These are phyloP conservation scores for Mycotypha africana DNA, from an alignment of 371 early-diverging fungal species.

Conservation along the genomic window DNA sequence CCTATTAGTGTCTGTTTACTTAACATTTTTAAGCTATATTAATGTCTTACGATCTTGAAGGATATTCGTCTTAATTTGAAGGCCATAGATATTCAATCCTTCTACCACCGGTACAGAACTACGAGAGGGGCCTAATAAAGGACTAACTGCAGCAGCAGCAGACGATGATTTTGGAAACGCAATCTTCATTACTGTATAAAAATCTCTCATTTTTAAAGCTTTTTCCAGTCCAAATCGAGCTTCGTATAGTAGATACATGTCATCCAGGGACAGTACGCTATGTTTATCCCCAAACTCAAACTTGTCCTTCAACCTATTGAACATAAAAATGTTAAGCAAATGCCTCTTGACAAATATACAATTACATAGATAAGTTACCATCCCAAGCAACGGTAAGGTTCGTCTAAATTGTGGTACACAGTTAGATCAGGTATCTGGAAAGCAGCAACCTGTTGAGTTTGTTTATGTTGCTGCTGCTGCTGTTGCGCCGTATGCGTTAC, in stretches of 20 bases:
- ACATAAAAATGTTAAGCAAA: no score
- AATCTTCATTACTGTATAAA: slow-evolving; percentile 37
- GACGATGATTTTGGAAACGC: slow-evolving; percentile 26
- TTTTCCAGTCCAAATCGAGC: slow-evolving; percentile 43
- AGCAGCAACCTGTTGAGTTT: background rate
- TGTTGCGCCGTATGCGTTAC: background rate
- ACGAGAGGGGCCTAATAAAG: slow-evolving; percentile 1
- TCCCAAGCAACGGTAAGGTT: slow-evolving; percentile 45
- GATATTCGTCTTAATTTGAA: slow-evolving; percentile 29
- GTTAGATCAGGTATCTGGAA: slow-evolving; percentile 31
- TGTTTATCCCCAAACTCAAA: slow-evolving; percentile 34
- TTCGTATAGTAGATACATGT: slow-evolving; percentile 39
- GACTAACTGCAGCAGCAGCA: slow-evolving; percentile 1
- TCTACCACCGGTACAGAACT: slow-evolving; percentile 21
- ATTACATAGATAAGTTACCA: slow-evolving; percentile 31
- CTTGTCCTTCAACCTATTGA: slow-evolving; percentile 40
- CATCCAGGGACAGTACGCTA: slow-evolving; percentile 35
- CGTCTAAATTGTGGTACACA: slow-evolving; percentile 34
- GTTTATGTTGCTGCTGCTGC: background rate
- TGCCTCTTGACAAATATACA: no score
- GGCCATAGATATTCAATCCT: slow-evolving; percentile 22
- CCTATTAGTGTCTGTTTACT: no score
- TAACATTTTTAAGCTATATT: background rate
- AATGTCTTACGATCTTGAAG: slow-evolving; percentile 26
- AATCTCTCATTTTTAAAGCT: slow-evolving; percentile 38